Evolutionary conservation across 2,329 filamentous ascomycete species (phyloP).

Genomic region (Magnaporthiopsis rhizophila): DNA sequence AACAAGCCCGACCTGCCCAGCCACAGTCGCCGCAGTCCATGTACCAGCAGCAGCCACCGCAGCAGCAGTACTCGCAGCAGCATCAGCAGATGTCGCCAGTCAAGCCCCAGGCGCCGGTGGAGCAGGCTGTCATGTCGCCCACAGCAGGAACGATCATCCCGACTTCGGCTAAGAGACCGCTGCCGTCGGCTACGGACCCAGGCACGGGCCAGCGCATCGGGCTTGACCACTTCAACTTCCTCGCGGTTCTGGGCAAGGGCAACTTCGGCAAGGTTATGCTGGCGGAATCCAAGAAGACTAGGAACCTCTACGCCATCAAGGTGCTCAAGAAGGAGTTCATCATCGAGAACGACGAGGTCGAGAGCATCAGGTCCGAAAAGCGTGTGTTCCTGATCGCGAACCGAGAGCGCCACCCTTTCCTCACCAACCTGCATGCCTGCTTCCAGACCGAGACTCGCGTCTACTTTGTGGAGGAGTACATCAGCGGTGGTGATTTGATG

Average conservation of each 20-base stretch:
- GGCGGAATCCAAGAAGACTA: slow-evolving; percentile 88
- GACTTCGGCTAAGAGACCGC: slow-evolving; percentile 43
- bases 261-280: slow-evolving; percentile 99
- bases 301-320: slow-evolving; percentile 95
- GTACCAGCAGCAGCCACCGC: slow-evolving; percentile 24
- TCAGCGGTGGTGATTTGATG: slow-evolving; percentile 98
- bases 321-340: slow-evolving; percentile 99
- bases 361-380: slow-evolving; percentile 96
- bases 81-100: slow-evolving; percentile 14
- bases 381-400: slow-evolving; percentile 95
- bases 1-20: slow-evolving; percentile 13
- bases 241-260: slow-evolving; percentile 95
- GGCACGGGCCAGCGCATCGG: slow-evolving; percentile 82
- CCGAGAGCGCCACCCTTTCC: slow-evolving; percentile 91
- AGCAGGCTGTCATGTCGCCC: slow-evolving; percentile 26
- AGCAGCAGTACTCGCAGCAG: slow-evolving; percentile 9
- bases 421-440: slow-evolving; percentile 91
- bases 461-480: slow-evolving; percentile 99
- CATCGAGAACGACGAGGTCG: slow-evolving; percentile 98
- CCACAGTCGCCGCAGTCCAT: slow-evolving; percentile 18
- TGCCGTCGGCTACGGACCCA: slow-evolving; percentile 62
- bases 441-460: slow-evolving; percentile 98
- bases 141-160: slow-evolving; percentile 24
- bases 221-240: slow-evolving; percentile 97
- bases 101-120: slow-evolving; percentile 20